phyloP scores from a whole-genome alignment of 2,329 filamentous ascomycete genomes.

The Claviceps cyperi region DNA sequence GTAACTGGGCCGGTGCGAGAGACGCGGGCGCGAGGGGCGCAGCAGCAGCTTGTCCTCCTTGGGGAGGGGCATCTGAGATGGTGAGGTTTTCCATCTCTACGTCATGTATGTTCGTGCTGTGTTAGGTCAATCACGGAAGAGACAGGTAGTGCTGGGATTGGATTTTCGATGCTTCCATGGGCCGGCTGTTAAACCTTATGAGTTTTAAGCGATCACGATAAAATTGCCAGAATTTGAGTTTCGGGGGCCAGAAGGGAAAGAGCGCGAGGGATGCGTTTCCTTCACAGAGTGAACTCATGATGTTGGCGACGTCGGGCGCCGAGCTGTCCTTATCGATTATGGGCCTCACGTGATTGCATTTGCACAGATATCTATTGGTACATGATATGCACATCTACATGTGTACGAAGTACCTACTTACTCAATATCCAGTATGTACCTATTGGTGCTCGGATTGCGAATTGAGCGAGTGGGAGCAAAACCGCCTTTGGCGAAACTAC shows the following conservation, averaged over 20 bases:
- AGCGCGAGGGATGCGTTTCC: background rate
- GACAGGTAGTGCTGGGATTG: slow-evolving; percentile 3
- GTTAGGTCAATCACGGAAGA: background rate
- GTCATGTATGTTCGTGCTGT: slow-evolving; percentile 9
- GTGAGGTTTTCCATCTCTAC: slow-evolving; percentile 38
- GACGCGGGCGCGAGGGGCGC: slow-evolving; percentile 16
- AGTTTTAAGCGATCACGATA: slow-evolving; percentile 1
- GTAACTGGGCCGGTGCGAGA: slow-evolving; percentile 48
- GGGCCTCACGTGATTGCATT: background rate
- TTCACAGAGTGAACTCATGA: background rate
- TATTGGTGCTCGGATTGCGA: background rate
- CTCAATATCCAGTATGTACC: too few species aligned
- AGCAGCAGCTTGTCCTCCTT: slow-evolving; percentile 17
- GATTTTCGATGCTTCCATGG: background rate
- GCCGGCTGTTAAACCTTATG: background rate
- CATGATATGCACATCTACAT: too few species aligned
- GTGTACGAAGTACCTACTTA: too few species aligned
- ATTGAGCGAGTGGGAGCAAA: too few species aligned
- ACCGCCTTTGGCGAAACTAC: too few species aligned
- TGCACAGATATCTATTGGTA: too few species aligned
- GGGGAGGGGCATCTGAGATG: slow-evolving; percentile 33
- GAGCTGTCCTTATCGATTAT: slow-evolving; percentile 3
- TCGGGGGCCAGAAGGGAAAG: background rate
- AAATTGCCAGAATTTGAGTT: background rate
- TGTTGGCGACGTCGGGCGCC: background rate